phyloP scores from a whole-genome alignment of 2,329 filamentous ascomycete species.

The Trichoderma atroviride region DNA sequence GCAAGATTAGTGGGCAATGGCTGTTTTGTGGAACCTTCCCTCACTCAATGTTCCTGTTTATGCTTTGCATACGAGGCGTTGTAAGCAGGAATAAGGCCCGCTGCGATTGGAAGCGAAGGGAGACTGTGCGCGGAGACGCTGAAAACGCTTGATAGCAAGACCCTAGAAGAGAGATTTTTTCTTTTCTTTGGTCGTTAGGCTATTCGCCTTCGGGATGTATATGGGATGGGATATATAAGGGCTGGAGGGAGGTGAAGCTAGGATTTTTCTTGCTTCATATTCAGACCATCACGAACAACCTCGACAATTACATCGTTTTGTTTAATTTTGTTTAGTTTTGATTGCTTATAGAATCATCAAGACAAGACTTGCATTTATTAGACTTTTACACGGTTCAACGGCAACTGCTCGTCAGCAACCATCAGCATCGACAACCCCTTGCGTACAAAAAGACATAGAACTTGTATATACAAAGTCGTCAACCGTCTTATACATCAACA shows the following conservation, averaged over 20 bases:
- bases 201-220: background rate
- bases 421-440: background rate
- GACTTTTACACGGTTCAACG: background rate
- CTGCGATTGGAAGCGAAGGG: background rate
- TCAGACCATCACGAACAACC: slow-evolving; percentile 1
- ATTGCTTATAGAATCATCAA: background rate
- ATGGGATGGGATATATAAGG: background rate
- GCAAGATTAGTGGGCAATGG: background rate
- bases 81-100: background rate
- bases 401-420: background rate
- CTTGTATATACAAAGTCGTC: background rate
- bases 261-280: background rate
- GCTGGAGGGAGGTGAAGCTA: background rate
- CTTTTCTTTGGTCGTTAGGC: background rate
- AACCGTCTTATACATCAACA: background rate
- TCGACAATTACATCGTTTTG: background rate
- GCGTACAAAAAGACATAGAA: background rate
- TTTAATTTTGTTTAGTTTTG: background rate
- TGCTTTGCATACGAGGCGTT: background rate
- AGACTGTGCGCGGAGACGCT: slow-evolving; percentile 14
- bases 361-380: background rate
- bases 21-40: background rate
- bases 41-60: background rate
- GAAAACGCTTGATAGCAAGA: background rate
- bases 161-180: background rate